These are phyloP conservation scores for Schizosaccharomyces versatilis DNA, from an alignment of 1,139 yeast genomes.

Conservation along the genomic window DNA sequence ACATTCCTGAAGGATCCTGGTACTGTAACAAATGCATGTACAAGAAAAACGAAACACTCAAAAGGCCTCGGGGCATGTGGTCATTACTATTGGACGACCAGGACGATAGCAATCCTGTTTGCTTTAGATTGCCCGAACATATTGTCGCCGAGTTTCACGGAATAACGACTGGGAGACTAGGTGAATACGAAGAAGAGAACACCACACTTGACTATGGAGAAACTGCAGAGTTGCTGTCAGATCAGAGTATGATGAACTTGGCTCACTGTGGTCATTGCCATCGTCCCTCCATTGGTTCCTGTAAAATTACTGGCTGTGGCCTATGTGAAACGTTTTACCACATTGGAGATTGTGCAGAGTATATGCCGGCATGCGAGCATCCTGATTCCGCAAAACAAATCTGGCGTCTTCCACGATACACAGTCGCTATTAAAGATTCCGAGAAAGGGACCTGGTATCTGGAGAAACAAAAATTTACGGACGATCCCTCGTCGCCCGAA, in stretches of 20 bases:
- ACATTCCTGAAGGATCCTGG: constrained; percentile 68
- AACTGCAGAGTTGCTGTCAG: constrained; percentile 16
- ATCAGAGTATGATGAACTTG: neutral
- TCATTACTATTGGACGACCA: constrained; percentile 39
- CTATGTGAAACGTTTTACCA: constrained; percentile 1
- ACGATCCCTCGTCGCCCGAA: neutral
- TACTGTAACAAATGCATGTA: constrained; percentile 48
- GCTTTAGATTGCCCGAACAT: constrained; percentile 45
- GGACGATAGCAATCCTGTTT: constrained; percentile 44
- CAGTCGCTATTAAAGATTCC: neutral
- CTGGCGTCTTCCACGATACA: neutral
- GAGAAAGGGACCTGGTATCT: neutral
- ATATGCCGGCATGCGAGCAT: neutral
- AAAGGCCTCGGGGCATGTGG: constrained; percentile 25
- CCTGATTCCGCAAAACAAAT: neutral
- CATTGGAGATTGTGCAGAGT: neutral
- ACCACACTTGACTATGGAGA: neutral
- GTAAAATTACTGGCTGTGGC: neutral
- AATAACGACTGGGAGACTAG: neutral
- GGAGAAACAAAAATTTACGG: neutral
- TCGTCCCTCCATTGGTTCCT: neutral
- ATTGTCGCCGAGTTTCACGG: constrained; percentile 56
- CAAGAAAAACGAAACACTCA: constrained; percentile 7
- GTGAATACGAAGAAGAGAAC: neutral
- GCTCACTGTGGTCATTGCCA: neutral